Evolutionary conservation across 495 filamentous ascomycete species (phyloP), one percentile per base, ranked within the genome.

Genomic region (Xylaria intraflava): DNA sequence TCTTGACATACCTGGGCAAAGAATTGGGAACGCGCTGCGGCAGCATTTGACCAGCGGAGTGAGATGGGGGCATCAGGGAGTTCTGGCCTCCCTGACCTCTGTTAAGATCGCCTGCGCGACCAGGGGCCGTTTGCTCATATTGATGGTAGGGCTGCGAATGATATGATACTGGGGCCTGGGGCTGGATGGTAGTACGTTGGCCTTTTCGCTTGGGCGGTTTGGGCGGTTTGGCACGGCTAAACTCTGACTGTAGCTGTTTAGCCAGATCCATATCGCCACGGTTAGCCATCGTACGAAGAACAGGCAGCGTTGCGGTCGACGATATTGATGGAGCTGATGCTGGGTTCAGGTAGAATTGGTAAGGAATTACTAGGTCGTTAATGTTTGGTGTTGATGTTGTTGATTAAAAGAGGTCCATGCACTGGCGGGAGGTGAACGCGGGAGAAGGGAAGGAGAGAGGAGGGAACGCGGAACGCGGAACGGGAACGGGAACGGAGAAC

Each of bases 241-340:
- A 54, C 9, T 54, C 51, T 3, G 51, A 33, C 14, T 47, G 51
- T 1, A 54, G 44, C 43, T 40, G 10, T 14, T 17, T 46, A n/a
- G 51, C 51, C 10, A 54, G 6, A 1, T 11, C 14, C 9, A 53
- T 6, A 24, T 54, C 51, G 0, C 51, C 51, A 7, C 7, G 24
- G 31, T 17, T 14, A 41, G 7, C 43, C 51, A 54, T 54, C 0
- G 16, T 26, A 17, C 16, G 26, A 22, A n/a, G 9, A 14, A 17
- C 20, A 16, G 14, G 39, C 14, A 14, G 39, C 11, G 39, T 35
- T n/a, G 31, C 6, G 41, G 22, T 10, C 17, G 6, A 20, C 11
- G 26, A 16, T 40, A 3, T 22, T 29, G 27, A 23, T 8, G 17
- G 14, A 31, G 4, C 3, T 27, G 26, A 35, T 35, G 11, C 4